Evolutionary conservation across 208 protist genomes (phyloP).

Genomic region (Trypanosoma conorhini): DNA sequence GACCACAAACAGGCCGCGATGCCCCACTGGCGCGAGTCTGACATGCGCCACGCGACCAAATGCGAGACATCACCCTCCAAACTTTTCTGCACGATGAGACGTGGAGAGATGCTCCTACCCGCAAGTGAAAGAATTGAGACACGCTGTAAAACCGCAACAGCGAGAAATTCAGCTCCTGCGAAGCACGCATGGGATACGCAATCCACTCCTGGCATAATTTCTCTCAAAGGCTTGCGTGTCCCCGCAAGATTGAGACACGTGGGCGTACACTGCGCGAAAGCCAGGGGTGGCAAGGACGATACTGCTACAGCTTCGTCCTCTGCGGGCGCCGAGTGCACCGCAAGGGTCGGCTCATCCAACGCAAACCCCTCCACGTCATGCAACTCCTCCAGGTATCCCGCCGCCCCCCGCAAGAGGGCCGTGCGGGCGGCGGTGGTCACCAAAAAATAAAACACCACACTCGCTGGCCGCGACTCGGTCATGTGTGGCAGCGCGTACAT

Average conservation of each 20-base stretch:
- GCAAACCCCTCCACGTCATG: background rate
- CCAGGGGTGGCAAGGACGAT: background rate
- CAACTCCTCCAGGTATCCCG: conserved; percentile 1
- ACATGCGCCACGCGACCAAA: conserved; percentile 9
- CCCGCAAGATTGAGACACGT: conserved; percentile 12
- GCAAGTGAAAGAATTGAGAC: conserved; percentile 4
- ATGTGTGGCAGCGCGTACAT: conserved; percentile 29
- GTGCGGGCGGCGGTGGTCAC: conserved; percentile 13
- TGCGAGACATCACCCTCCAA: conserved; percentile 27
- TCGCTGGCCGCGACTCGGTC: background rate
- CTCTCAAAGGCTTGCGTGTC: background rate
- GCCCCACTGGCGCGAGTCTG: conserved; percentile 3
- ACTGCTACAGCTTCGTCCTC: background rate
- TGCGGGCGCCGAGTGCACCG: conserved; percentile 10
- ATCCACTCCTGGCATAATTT: conserved; percentile 15
- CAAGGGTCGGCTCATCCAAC: conserved; percentile 30
- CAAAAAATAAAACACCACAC: conserved; percentile 15
- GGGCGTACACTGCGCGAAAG: conserved; percentile 27
- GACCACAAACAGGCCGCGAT: conserved; percentile 29
- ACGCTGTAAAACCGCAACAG: conserved; percentile 11
- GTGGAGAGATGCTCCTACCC: too few relatives aligned
- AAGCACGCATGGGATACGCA: conserved; percentile 23
- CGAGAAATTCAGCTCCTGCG: conserved; percentile 14
- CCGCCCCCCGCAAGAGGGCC: conserved; percentile 5
- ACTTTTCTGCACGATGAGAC: conserved; percentile 1